These are phyloP conservation scores for Puya raimondii DNA, from an alignment of 176 grass and related monocot species.

Conservation along the genomic window DNA sequence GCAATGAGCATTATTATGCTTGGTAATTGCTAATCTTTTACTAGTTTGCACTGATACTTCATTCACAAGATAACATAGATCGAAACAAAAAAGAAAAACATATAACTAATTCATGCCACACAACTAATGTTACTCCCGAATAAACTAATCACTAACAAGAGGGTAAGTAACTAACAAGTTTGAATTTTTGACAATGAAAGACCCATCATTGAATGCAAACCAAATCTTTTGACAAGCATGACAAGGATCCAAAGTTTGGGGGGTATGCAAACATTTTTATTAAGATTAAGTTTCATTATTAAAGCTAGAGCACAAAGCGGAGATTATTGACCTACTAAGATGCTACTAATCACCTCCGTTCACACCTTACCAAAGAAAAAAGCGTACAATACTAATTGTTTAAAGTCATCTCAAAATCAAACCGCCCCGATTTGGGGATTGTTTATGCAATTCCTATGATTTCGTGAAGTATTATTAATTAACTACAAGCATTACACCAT, in stretches of 20 bases:
- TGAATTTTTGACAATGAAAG: too few relatives aligned
- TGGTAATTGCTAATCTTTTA: neutral
- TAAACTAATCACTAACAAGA: neutral
- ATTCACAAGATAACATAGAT: neutral
- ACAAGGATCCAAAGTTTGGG: constrained; percentile 11
- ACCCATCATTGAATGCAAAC: neutral
- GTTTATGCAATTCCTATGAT: neutral
- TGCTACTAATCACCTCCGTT: neutral
- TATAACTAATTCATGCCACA: too few relatives aligned
- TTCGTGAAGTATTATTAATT: neutral
- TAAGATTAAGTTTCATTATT: neutral
- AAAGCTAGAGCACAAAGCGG: neutral
- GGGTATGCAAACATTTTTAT: neutral
- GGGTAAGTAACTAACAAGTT: too few relatives aligned
- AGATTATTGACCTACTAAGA: constrained; percentile 1
- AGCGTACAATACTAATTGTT: neutral
- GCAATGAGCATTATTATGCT: neutral
- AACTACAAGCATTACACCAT: neutral
- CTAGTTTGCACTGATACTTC: neutral
- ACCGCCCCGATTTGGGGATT: neutral
- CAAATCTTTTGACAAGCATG: neutral
- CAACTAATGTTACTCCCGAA: neutral
- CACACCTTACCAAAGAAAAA: neutral
- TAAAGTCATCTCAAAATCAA: neutral
- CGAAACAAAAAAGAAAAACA: neutral